Conservation (phyloP, 2,329 filamentous ascomycete species). For the Pseudocercospora fuligena region DNA sequence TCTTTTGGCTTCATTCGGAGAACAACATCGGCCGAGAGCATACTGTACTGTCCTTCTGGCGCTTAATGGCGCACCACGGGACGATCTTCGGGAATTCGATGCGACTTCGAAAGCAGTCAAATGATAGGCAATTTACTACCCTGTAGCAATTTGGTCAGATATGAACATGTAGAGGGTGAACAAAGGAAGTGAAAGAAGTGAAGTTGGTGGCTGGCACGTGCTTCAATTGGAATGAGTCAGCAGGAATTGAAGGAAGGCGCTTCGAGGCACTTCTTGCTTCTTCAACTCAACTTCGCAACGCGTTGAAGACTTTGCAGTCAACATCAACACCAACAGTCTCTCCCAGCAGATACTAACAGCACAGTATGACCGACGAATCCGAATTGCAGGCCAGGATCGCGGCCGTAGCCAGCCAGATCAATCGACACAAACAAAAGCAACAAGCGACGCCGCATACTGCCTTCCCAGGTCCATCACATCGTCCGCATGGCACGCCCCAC, state of each 20-base stretch:
- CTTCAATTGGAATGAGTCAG: not conserved
- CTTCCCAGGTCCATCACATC: slow-evolving; percentile 8
- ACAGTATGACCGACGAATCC: slow-evolving; percentile 38
- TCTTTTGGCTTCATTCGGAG: not conserved
- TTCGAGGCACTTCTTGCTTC: not conserved
- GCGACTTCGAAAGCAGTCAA: not conserved
- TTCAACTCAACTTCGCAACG: slow-evolving; percentile 1
- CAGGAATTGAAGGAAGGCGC: not conserved
- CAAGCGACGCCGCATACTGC: not conserved
- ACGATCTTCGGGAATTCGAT: not conserved
- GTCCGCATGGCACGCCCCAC: slow-evolving; percentile 16
- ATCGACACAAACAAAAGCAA: slow-evolving; percentile 37
- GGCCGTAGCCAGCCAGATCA: slow-evolving; percentile 38
- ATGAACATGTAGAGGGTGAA: not conserved
- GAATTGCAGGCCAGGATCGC: slow-evolving; percentile 39
- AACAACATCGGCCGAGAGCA: slow-evolving; percentile 1
- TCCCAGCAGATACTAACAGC: slow-evolving; percentile 6
- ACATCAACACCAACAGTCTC: not conserved
- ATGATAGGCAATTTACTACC: no score
- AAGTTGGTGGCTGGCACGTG: not conserved
- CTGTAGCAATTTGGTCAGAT: not conserved
- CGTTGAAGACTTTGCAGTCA: not conserved
- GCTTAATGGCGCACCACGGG: not conserved
- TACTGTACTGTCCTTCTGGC: not conserved
- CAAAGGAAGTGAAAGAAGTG: not conserved